Percentiles rank a stretch among this genome's conserved stretches.
phyloP scores from a whole-genome alignment of 2,329 filamentous ascomycete genomes.

The Trichophyton mentagrophytes region DNA sequence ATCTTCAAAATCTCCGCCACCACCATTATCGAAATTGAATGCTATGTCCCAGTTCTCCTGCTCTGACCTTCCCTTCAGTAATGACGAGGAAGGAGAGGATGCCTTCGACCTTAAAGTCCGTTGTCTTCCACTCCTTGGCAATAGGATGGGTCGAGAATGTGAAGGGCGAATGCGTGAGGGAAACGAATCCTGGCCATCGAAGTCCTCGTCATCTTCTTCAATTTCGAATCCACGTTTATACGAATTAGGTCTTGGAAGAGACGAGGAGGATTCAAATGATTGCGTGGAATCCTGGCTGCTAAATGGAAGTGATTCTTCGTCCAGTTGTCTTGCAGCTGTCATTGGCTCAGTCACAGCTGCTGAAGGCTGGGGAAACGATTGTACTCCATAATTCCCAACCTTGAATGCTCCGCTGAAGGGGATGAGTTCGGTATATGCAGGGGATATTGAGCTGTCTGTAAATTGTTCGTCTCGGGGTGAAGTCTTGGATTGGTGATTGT shows the following conservation, averaged over 20 bases:
- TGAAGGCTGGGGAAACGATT: constrained; percentile 35
- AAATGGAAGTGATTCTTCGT: constrained; percentile 28
- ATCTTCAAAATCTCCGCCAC: constrained; percentile 32
- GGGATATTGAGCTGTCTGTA: constrained; percentile 13
- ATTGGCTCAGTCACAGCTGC: constrained; percentile 17
- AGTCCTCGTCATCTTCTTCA: constrained; percentile 24
- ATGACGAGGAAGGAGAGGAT: constrained; percentile 12
- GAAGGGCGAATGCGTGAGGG: constrained; percentile 1
- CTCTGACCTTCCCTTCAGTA: constrained; percentile 10
- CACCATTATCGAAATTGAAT: constrained; percentile 11
- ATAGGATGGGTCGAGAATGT: constrained; percentile 21
- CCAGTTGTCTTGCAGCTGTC: constrained; percentile 21
- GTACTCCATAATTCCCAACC: constrained; percentile 53
- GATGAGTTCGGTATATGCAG: constrained; percentile 47
- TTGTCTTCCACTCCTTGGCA: constrained; percentile 21
- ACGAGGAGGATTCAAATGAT: constrained; percentile 14
- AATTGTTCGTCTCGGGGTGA: background rate
- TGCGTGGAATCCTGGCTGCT: constrained; percentile 28
- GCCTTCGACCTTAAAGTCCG: constrained; percentile 11
- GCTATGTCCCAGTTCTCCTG: constrained; percentile 11
- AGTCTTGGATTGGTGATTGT: background rate
- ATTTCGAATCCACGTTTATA: constrained; percentile 24
- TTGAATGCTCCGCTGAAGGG: constrained; percentile 74
- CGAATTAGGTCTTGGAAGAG: constrained; percentile 25
- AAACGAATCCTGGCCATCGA: constrained; percentile 20